Conservation (phyloP, 441 rosid species). For the Erodium moschatum region DNA sequence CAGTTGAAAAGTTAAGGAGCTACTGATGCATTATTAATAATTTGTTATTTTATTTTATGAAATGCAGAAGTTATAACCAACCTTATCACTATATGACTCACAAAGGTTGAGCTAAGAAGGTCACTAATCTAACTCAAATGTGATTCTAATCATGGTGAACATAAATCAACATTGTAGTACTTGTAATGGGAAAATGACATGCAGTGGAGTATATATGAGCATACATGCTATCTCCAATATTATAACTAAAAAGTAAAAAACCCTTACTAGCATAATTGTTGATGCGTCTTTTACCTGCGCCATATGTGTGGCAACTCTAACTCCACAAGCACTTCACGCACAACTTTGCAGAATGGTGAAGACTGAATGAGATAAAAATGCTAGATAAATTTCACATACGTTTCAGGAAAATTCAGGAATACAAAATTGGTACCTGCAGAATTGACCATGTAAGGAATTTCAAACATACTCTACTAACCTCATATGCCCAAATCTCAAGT, state of each 20-base stretch:
- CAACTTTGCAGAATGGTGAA: slow-evolving; percentile 81
- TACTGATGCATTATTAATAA: neutral
- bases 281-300: slow-evolving; percentile 42
- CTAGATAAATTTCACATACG: neutral
- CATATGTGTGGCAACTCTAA: slow-evolving; percentile 70
- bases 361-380: slow-evolving; percentile 35
- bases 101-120: neutral
- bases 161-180: neutral
- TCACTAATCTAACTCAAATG: neutral
- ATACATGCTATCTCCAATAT: neutral
- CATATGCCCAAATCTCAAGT: slow-evolving; percentile 82
- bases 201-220: neutral
- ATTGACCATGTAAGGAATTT: neutral
- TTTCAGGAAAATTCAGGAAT: neutral
- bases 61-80: neutral
- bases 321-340: slow-evolving; percentile 76
- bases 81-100: neutral
- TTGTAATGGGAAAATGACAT: neutral
- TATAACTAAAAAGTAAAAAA: slow-evolving; percentile 4
- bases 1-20: neutral
- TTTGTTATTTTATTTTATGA: neutral
- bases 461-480: slow-evolving; percentile 37
- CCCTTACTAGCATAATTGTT: neutral
- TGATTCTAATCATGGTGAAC: neutral
- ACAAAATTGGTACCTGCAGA: neutral